Evolutionary conservation across 306 rosid genomes (phyloP).

Genomic region (Cucurbita argyrosperma): DNA sequence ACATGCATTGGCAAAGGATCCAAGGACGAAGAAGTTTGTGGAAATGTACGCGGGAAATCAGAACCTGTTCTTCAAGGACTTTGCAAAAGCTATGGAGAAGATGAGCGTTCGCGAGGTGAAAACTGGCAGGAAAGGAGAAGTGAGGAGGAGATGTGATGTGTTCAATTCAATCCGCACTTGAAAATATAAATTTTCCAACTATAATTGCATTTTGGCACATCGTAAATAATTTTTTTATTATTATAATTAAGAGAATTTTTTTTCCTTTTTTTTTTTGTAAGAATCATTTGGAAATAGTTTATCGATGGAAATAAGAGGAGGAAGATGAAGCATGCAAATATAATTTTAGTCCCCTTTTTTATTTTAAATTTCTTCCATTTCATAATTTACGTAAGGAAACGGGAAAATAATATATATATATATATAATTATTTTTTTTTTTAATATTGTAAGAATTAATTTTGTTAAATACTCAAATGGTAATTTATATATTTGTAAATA

Average conservation of each 20-base stretch:
- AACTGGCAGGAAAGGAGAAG: constrained; percentile 34
- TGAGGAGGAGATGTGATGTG: constrained; percentile 30
- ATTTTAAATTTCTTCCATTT: no score
- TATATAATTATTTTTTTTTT: no score
- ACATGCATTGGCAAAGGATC: constrained; percentile 18
- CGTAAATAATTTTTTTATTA: neutral
- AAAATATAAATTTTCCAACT: neutral
- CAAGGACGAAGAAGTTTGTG: constrained; percentile 24
- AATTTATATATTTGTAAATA: no score
- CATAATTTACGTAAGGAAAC: no score
- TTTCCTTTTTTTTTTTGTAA: neutral
- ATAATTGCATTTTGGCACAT: neutral
- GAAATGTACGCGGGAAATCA: constrained; percentile 26
- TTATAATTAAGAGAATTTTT: neutral
- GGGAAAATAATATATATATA: no score
- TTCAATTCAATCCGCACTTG: constrained; percentile 12
- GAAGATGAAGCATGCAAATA: neutral
- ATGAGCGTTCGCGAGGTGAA: constrained; percentile 21
- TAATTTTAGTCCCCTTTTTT: no score
- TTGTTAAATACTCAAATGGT: no score
- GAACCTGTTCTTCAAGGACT: constrained; percentile 22
- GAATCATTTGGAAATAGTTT: neutral
- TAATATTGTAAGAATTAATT: no score
- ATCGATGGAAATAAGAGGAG: neutral
- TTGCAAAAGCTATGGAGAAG: constrained; percentile 36